Evolutionary conservation across 768 basidiomycete genomes (phyloP).

Genomic region (Podaxis sp.): DNA sequence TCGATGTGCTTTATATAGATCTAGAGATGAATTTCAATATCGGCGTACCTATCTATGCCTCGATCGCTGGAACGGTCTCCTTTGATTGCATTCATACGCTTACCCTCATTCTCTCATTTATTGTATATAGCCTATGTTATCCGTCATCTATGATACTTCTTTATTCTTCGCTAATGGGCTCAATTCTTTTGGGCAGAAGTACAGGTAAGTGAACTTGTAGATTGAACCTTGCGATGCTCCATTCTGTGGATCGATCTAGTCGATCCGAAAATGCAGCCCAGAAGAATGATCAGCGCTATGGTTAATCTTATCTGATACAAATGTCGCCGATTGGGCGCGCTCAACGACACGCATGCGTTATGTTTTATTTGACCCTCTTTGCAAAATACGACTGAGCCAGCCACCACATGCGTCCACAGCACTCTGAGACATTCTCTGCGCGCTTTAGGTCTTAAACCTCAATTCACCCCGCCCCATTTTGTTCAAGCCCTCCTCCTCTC

Average conservation of each 20-base stretch:
- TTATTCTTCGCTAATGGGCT: not conserved
- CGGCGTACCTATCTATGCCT: not conserved
- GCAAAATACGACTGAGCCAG: no score
- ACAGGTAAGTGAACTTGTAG: no score
- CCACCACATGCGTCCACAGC: no score
- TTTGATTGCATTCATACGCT: not conserved
- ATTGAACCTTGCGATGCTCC: no score
- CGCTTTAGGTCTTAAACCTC: not conserved
- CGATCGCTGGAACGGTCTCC: not conserved
- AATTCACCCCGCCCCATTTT: not conserved
- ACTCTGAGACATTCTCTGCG: not conserved
- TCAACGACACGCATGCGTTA: no score
- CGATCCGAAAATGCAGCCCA: no score
- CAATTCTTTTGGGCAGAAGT: no score
- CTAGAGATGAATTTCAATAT: constrained; percentile 1
- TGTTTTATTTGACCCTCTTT: no score
- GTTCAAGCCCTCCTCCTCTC: not conserved
- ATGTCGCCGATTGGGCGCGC: no score
- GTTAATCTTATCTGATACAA: no score
- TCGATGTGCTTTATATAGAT: not conserved
- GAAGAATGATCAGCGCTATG: no score
- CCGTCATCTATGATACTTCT: not conserved
- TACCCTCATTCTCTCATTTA: not conserved
- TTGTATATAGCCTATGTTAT: not conserved
- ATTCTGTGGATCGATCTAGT: no score